Evolutionary conservation across 495 filamentous ascomycete genomes (phyloP).

Genomic region (Neurospora intermedia): DNA sequence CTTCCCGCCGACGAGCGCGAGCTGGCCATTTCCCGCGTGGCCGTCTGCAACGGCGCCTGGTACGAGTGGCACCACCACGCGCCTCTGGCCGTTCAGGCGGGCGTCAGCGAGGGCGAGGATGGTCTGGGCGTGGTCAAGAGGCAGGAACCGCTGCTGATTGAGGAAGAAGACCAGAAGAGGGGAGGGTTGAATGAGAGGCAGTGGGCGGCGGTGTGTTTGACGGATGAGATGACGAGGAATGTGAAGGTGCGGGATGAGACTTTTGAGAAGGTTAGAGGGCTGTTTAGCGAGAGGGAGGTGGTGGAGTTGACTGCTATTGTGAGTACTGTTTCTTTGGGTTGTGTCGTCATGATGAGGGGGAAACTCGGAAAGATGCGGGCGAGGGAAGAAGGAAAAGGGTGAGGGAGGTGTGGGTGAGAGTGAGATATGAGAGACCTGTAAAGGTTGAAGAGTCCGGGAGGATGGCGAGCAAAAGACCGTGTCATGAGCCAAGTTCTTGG

Average conservation of each 20-base stretch:
- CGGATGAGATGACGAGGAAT: constrained; percentile 65
- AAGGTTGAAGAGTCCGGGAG: not conserved
- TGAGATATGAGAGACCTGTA: not conserved
- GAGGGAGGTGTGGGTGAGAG: not conserved
- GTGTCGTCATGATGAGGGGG: too few relatives aligned
- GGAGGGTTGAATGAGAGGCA: constrained; percentile 42
- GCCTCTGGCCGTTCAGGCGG: constrained; percentile 42
- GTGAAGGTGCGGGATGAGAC: constrained; percentile 51
- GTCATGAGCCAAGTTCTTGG: not conserved
- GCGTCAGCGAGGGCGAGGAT: constrained; percentile 37
- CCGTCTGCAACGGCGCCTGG: constrained; percentile 59
- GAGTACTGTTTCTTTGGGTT: constrained; percentile 1
- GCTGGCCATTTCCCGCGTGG: constrained; percentile 64
- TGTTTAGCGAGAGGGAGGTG: constrained; percentile 56
- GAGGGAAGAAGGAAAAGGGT: not conserved
- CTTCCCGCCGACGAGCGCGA: constrained; percentile 53
- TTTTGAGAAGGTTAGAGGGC: constrained; percentile 46
- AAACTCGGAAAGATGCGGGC: too few relatives aligned
- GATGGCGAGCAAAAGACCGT: not conserved
- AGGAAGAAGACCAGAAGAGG: not conserved
- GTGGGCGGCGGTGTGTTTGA: constrained; percentile 55
- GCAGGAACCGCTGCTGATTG: constrained; percentile 1
- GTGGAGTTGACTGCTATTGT: constrained; percentile 72
- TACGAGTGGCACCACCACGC: constrained; percentile 75
- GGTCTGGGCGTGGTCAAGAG: constrained; percentile 32